Percentiles rank a stretch among this genome's conserved stretches.
These are phyloP conservation scores for Suhomyces bolitotheri DNA, from an alignment of 1,139 yeast species.

Conservation along the genomic window DNA sequence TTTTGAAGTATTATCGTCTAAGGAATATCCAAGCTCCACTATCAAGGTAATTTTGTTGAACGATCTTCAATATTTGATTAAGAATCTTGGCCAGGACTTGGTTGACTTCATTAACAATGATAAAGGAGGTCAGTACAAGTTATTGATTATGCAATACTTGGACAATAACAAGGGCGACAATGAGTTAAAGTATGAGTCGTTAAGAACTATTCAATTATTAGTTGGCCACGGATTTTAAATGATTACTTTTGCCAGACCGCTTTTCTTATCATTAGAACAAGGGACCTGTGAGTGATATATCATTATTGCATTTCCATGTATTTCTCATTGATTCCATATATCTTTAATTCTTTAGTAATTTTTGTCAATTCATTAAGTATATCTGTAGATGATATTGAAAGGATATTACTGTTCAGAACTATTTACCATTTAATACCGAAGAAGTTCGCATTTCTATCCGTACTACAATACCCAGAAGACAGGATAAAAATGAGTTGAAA, in stretches of 20 bases:
- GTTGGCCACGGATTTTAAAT: slow-evolving; percentile 61
- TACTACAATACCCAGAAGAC: too few species aligned
- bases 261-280: too few species aligned
- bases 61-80: slow-evolving; percentile 46
- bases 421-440: too few species aligned
- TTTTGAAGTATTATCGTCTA: slow-evolving; percentile 35
- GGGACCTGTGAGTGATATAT: too few species aligned
- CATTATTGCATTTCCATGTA: background rate
- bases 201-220: slow-evolving; percentile 88
- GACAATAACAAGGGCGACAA: slow-evolving; percentile 67
- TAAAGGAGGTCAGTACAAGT: slow-evolving; percentile 54
- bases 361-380: slow-evolving; percentile 7
- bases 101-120: slow-evolving; percentile 71
- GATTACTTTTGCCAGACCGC: too few species aligned
- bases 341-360: slow-evolving; percentile 9
- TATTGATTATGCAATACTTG: slow-evolving; percentile 82
- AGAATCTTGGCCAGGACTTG: slow-evolving; percentile 58
- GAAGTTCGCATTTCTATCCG: too few species aligned
- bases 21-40: slow-evolving; percentile 22
- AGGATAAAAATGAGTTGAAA: too few species aligned
- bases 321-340: slow-evolving; percentile 1
- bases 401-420: too few species aligned
- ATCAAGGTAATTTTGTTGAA: slow-evolving; percentile 53
- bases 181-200: slow-evolving; percentile 91
- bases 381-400: too few species aligned